phyloP scores from a whole-genome alignment of 805 yeast species.

The Allodekkera sacchari region DNA sequence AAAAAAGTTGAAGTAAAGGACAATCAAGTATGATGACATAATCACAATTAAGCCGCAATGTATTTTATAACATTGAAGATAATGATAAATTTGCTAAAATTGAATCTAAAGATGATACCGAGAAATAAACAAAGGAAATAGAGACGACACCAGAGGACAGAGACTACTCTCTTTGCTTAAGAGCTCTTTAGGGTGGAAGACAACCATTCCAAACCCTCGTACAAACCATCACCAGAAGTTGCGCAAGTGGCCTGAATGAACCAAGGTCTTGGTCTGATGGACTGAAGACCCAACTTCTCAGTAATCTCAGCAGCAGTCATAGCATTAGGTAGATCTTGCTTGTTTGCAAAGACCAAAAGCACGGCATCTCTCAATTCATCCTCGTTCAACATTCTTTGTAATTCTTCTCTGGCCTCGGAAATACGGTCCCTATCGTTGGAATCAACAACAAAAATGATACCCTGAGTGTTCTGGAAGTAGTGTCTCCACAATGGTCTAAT shows the following conservation, averaged over 20 bases:
- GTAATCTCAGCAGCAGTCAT: conserved; percentile 99
- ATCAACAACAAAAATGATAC: conserved; percentile 96
- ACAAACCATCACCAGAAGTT: conserved; percentile 97
- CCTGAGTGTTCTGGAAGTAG: conserved; percentile 97
- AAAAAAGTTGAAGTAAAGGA: too few species aligned
- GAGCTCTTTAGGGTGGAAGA: conserved; percentile 77
- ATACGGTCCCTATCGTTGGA: conserved; percentile 97
- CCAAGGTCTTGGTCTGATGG: conserved; percentile 99
- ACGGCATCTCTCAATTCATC: conserved; percentile 97
- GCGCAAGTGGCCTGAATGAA: conserved; percentile 99
- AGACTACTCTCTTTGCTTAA: conserved; percentile 9
- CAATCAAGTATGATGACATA: too few species aligned
- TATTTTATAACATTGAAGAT: too few species aligned
- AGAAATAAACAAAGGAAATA: conserved; percentile 2
- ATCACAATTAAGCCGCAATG: too few species aligned
- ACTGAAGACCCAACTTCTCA: conserved; percentile 92
- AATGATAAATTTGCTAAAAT: too few species aligned
- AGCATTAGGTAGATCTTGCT: conserved; percentile 98
- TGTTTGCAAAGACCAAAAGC: conserved; percentile 92
- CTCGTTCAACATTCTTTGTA: conserved; percentile 97
- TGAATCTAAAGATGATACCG: conserved; percentile 2
- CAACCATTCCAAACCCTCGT: conserved; percentile 97
- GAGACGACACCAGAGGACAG: background rate
- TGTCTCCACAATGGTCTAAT: conserved; percentile 99
- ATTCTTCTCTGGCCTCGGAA: conserved; percentile 95